Percentiles rank a stretch among this genome's conserved stretches.
Conservation (phyloP, 352 stramenopile genomes). For the Thraustochytrium striatum region DNA sequence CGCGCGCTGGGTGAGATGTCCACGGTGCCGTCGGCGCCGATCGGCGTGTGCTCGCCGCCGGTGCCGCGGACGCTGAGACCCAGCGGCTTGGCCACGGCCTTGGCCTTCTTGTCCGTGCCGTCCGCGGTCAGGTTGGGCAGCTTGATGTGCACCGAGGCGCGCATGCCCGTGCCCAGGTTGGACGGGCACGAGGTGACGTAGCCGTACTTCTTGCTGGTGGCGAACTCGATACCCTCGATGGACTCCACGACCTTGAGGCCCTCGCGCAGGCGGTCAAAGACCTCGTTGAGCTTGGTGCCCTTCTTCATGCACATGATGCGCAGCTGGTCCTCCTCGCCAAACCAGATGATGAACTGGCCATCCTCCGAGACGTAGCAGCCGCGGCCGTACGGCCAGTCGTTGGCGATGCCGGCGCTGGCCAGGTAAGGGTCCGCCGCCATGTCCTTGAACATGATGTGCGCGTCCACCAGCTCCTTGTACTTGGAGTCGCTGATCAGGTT, state of each 20-base stretch:
- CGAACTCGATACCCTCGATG: slow-evolving; percentile 71
- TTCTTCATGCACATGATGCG: slow-evolving; percentile 75
- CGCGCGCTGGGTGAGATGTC: slow-evolving; percentile 78
- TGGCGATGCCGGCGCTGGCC: slow-evolving; percentile 63
- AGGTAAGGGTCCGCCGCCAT: slow-evolving; percentile 68
- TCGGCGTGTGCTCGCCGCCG: slow-evolving; percentile 76
- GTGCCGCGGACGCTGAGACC: slow-evolving; percentile 70
- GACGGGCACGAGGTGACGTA: slow-evolving; percentile 79
- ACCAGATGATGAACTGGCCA: slow-evolving; percentile 75
- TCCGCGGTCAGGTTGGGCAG: slow-evolving; percentile 74
- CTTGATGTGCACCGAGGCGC: slow-evolving; percentile 79
- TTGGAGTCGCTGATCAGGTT: slow-evolving; percentile 66
- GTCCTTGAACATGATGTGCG: slow-evolving; percentile 78
- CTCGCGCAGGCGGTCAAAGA: slow-evolving; percentile 72
- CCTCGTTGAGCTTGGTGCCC: slow-evolving; percentile 66
- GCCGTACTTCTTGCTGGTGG: slow-evolving; percentile 68
- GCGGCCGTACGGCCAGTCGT: slow-evolving; percentile 66
- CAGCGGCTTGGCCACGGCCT: slow-evolving; percentile 69
- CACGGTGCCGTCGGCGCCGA: slow-evolving; percentile 71
- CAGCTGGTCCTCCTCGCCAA: slow-evolving; percentile 75
- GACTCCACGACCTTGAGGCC: slow-evolving; percentile 70
- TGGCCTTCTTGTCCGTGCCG: slow-evolving; percentile 69
- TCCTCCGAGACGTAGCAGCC: slow-evolving; percentile 75
- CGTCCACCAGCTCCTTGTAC: slow-evolving; percentile 67
- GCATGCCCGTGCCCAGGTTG: slow-evolving; percentile 78